Conservation (phyloP, 768 basidiomycete genomes). For the Grammothele lineata region DNA sequence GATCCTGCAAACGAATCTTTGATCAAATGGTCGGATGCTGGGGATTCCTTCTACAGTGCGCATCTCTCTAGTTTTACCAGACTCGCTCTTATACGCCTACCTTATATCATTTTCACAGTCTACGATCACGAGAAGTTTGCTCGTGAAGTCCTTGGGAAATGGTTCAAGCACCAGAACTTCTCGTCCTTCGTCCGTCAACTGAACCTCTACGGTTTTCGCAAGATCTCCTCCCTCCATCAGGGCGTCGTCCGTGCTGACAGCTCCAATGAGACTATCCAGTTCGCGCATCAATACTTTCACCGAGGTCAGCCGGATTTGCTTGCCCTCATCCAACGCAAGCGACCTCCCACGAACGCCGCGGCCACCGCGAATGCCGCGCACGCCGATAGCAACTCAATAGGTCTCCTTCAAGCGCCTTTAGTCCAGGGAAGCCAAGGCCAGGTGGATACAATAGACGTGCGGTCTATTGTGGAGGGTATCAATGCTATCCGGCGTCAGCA, state of each 20-base stretch:
- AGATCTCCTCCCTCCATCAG: slow-evolving; percentile 92
- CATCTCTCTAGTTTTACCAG: slow-evolving; percentile 5
- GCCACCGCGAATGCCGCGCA: slow-evolving; percentile 24
- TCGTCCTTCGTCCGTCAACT: slow-evolving; percentile 90
- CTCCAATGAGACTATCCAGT: slow-evolving; percentile 84
- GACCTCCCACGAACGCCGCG: slow-evolving; percentile 35
- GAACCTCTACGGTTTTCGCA: slow-evolving; percentile 95
- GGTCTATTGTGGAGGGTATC: slow-evolving; percentile 77
- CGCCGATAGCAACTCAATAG: slow-evolving; percentile 20
- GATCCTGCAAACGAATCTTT: slow-evolving; percentile 76
- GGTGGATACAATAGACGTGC: slow-evolving; percentile 66
- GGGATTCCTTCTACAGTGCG: slow-evolving; percentile 89
- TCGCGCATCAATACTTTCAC: slow-evolving; percentile 85
- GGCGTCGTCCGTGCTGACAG: slow-evolving; percentile 85
- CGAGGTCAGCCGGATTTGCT: slow-evolving; percentile 87
- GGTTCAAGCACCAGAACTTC: slow-evolving; percentile 98
- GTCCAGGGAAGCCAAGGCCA: slow-evolving; percentile 19
- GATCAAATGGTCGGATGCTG: slow-evolving; percentile 87
- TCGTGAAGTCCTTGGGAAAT: slow-evolving; percentile 81
- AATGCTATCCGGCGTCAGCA: slow-evolving; percentile 89
- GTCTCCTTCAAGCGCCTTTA: slow-evolving; percentile 13
- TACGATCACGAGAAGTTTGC: slow-evolving; percentile 89
- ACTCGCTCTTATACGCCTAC: not conserved
- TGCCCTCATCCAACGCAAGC: slow-evolving; percentile 85
- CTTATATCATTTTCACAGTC: slow-evolving; percentile 45